Evolutionary conservation across 805 yeast species (phyloP).

Genomic region (Sugiyamaella americana): DNA sequence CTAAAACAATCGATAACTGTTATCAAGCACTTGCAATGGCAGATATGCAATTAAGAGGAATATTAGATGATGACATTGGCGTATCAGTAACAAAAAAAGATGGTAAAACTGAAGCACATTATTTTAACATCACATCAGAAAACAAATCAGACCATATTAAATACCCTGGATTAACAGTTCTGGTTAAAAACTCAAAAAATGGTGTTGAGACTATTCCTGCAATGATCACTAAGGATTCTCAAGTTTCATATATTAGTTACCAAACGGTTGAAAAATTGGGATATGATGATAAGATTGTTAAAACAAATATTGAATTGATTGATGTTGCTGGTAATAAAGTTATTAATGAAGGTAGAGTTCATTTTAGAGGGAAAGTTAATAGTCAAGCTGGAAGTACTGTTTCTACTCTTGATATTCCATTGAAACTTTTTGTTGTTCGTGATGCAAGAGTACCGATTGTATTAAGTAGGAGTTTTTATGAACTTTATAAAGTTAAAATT

Average conservation of each 20-base stretch:
- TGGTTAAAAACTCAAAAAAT: too few relatives aligned
- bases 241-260: background rate
- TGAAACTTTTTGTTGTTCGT: background rate
- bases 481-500: background rate
- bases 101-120: too few relatives aligned
- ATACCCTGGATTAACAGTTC: too few relatives aligned
- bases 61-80: too few relatives aligned
- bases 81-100: too few relatives aligned
- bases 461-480: background rate
- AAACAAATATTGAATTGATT: background rate
- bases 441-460: background rate
- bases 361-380: background rate
- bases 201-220: too few relatives aligned
- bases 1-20: too few relatives aligned
- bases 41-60: too few relatives aligned
- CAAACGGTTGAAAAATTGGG: background rate
- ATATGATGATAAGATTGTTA: background rate
- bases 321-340: background rate
- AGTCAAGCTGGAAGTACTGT: background rate
- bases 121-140: too few relatives aligned
- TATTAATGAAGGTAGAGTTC: background rate
- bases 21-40: too few relatives aligned
- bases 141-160: too few relatives aligned
- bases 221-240: background rate
- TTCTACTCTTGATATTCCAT: background rate